phyloP scores from a whole-genome alignment of 2,329 filamentous ascomycete species.

The Leptographium flavum region DNA sequence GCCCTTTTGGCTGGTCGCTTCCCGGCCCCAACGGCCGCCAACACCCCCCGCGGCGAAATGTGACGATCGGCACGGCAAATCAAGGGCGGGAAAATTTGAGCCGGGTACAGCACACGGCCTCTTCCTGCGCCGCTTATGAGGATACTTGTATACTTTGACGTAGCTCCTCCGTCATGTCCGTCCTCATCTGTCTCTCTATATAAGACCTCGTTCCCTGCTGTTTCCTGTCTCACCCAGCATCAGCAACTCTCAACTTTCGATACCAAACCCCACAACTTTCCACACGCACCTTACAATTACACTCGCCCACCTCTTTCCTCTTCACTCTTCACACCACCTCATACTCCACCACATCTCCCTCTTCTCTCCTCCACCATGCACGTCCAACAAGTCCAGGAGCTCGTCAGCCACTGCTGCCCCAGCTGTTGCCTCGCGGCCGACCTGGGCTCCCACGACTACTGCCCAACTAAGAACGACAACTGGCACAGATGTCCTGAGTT shows the following conservation, averaged over 20 bases:
- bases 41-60: not conserved
- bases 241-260: no score
- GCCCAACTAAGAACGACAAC: constrained; percentile 22
- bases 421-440: constrained; percentile 37
- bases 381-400: constrained; percentile 26
- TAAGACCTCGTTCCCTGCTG: no score
- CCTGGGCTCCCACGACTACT: constrained; percentile 36
- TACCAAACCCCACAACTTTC: no score
- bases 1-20: no score
- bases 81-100: not conserved
- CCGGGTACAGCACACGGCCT: not conserved
- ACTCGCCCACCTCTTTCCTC: not conserved
- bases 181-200: no score
- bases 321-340: no score
- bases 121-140: no score
- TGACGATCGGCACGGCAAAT: not conserved
- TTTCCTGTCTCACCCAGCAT: no score
- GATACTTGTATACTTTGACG: no score
- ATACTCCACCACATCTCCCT: not conserved
- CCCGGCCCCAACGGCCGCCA: no score
- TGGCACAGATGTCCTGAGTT: constrained; percentile 28
- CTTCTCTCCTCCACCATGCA: constrained; percentile 20
- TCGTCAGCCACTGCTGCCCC: constrained; percentile 35
- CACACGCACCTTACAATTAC: no score
- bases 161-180: no score